Evolutionary conservation across 2,329 filamentous ascomycete species (phyloP).

Genomic region (Talaromyces sp.): DNA sequence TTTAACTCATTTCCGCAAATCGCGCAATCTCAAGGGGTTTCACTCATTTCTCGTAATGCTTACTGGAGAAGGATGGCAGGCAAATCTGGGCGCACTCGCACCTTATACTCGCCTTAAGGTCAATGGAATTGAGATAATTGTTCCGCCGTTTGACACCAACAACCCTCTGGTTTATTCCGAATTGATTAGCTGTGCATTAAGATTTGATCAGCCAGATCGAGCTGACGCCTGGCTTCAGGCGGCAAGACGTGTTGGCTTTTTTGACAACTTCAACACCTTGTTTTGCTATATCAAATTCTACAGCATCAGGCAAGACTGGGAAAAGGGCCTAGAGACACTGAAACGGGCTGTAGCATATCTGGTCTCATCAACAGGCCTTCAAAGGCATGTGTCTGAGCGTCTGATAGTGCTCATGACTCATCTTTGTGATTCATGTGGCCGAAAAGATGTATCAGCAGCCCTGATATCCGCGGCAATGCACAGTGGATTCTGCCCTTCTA

Average conservation of each 20-base stretch:
- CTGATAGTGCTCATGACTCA: conserved; percentile 44
- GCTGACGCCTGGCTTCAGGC: conserved; percentile 45
- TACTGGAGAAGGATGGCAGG: conserved; percentile 36
- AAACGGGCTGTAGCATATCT: conserved; percentile 40
- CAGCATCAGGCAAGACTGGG: conserved; percentile 39
- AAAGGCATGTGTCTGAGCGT: conserved; percentile 31
- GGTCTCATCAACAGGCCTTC: conserved; percentile 36
- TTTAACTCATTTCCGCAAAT: conserved; percentile 42
- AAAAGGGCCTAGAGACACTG: conserved; percentile 36
- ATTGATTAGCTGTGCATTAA: conserved; percentile 42
- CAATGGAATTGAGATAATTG: conserved; percentile 40
- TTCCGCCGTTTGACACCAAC: conserved; percentile 37
- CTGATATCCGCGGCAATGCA: conserved; percentile 41
- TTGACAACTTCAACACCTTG: conserved; percentile 41
- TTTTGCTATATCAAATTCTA: conserved; percentile 44
- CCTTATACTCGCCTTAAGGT: conserved; percentile 31
- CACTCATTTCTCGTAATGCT: conserved; percentile 44
- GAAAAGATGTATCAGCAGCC: conserved; percentile 31
- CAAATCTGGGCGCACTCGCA: conserved; percentile 34
- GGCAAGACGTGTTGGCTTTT: conserved; percentile 38
- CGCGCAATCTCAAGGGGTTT: conserved; percentile 45
- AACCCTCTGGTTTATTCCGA: conserved; percentile 39
- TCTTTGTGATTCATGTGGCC: conserved; percentile 40
- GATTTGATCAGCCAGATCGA: conserved; percentile 44
- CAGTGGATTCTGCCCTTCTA: conserved; percentile 37